Evolutionary conservation across 139 green algal species (phyloP), one percentile per base, ranked within the genome.

Genomic region (Chlamydomonas urium): DNA sequence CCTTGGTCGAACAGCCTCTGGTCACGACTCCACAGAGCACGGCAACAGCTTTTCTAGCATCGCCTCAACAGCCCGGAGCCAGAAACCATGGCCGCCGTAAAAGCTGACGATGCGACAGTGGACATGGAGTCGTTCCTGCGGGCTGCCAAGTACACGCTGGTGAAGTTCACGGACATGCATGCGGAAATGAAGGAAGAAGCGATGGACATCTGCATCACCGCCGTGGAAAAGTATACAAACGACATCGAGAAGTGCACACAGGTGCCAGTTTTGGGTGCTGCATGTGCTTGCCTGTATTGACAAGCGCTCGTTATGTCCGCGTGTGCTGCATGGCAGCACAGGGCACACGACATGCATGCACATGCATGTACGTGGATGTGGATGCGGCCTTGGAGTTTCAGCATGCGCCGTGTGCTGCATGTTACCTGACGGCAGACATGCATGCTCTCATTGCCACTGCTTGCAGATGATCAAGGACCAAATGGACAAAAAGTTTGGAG

Each of bases 401-500:
- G n/a, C n/a, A n/a, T n/a, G n/a, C n/a, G n/a, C n/a, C n/a, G n/a
- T n/a, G n/a, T n/a, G n/a, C n/a, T n/a, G n/a, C n/a, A n/a, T n/a
- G n/a, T n/a, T n/a, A n/a, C n/a, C n/a, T n/a, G n/a, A n/a, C n/a
- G n/a, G n/a, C n/a, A n/a, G n/a, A n/a, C n/a, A n/a, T n/a, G n/a
- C n/a, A n/a, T n/a, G n/a, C n/a, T n/a, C n/a, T n/a, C n/a, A n/a
- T n/a, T n/a, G n/a, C n/a, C n/a, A n/a, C 5, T 62, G 10, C 60
- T 47, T 45, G 63, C 84, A 94, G 89, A 88, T 91, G 78, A 93
- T 92, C 45, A 96, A 96, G 69, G 90, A 97, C 38, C 81, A 81
- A n/a, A 92, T 97, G 88, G 93, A 97, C 81, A 95, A 92, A 59
- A 95, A 96, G 69, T 97, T 95, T 84, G 93, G 93, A 0, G 79